Conservation (phyloP, 2,329 filamentous ascomycete species). For the Biscogniauxia sp. region DNA sequence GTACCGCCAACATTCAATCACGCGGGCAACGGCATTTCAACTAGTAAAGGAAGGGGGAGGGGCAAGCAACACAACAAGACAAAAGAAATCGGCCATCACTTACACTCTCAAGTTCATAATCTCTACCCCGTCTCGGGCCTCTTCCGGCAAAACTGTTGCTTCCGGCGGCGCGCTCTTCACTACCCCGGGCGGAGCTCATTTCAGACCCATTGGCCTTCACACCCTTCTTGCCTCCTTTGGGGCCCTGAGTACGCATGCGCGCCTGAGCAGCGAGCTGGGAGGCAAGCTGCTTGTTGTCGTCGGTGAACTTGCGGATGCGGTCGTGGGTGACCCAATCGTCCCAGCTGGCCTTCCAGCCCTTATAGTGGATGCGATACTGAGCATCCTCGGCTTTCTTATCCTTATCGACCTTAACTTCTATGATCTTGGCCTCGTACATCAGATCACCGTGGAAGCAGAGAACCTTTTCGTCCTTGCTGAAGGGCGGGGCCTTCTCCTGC, state of each 20-base stretch:
- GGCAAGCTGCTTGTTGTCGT: slow-evolving; percentile 91
- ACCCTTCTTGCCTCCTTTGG: slow-evolving; percentile 55
- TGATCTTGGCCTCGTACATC: slow-evolving; percentile 94
- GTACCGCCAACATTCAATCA: neutral
- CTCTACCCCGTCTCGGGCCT: slow-evolving; percentile 71
- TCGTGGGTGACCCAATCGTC: slow-evolving; percentile 97
- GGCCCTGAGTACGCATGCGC: slow-evolving; percentile 24
- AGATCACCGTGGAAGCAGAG: slow-evolving; percentile 97
- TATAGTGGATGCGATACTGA: slow-evolving; percentile 95
- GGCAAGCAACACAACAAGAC: slow-evolving; percentile 10
- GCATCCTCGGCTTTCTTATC: slow-evolving; percentile 57
- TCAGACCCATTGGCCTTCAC: slow-evolving; percentile 50
- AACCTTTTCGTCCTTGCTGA: slow-evolving; percentile 83
- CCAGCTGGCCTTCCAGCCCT: slow-evolving; percentile 99
- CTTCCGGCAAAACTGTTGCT: slow-evolving; percentile 60
- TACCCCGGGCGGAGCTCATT: slow-evolving; percentile 65
- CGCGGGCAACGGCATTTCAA: neutral
- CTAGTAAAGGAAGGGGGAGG: neutral
- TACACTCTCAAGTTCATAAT: slow-evolving; percentile 81
- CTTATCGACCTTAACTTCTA: slow-evolving; percentile 56
- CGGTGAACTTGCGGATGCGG: slow-evolving; percentile 88
- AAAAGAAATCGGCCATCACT: slow-evolving; percentile 36
- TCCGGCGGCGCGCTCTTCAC: slow-evolving; percentile 70
- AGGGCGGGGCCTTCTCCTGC: slow-evolving; percentile 45
- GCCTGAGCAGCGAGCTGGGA: slow-evolving; percentile 66